Conservation (phyloP, 2,329 filamentous ascomycete species). For the Exophiala phaeomuriformis region DNA sequence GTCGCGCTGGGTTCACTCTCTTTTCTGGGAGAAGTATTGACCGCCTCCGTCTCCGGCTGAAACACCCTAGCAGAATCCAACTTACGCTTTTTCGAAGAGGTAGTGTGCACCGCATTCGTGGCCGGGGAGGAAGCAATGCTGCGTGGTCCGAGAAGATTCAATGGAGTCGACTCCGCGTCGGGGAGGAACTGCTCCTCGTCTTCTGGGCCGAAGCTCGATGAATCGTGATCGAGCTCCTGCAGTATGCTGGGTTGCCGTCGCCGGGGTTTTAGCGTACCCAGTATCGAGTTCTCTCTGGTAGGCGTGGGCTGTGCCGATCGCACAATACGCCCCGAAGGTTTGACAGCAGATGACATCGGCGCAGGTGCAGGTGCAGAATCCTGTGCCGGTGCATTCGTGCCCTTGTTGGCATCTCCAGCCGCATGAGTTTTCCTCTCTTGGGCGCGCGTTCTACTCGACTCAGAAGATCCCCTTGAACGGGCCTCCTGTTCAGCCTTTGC, state of each 20-base stretch:
- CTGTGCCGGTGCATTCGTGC: neutral
- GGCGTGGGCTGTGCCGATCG: conserved; percentile 15
- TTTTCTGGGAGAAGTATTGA: neutral
- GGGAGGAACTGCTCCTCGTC: conserved; percentile 25
- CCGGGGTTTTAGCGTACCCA: conserved; percentile 24
- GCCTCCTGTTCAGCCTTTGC: conserved; percentile 8
- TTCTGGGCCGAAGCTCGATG: conserved; percentile 22
- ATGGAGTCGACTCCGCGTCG: conserved; percentile 24
- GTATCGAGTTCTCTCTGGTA: conserved; percentile 22
- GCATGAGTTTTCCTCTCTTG: neutral
- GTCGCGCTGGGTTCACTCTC: neutral
- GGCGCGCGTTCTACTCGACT: neutral
- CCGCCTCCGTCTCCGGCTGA: neutral
- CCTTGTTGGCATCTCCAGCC: conserved; percentile 4
- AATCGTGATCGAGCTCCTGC: conserved; percentile 21
- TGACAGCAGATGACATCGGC: conserved; percentile 3
- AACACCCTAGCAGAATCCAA: conserved; percentile 12
- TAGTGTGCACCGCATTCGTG: conserved; percentile 6
- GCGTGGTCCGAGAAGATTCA: conserved; percentile 4
- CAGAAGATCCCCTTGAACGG: neutral
- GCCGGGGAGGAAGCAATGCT: conserved; percentile 1
- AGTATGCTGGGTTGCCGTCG: conserved; percentile 26
- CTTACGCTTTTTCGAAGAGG: conserved; percentile 24
- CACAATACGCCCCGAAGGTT: conserved; percentile 1
- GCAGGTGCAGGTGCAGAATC: neutral